A percentile compares a stretch with the other conserved stretches of the same genome.
phyloP scores from a whole-genome alignment of 768 basidiomycete species.

The Termitomyces sp. region DNA sequence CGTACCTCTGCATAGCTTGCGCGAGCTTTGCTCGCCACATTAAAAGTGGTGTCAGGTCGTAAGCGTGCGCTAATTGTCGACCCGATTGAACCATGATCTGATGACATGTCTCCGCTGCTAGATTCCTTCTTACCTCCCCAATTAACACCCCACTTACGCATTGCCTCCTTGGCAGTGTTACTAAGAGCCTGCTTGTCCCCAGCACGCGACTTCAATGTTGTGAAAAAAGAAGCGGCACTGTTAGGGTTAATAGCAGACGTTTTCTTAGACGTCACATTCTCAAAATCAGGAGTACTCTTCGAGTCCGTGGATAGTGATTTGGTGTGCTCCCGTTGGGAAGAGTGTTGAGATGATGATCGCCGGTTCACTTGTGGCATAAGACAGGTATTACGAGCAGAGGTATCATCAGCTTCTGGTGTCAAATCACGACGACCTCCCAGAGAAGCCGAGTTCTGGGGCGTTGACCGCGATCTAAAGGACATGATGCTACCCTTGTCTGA shows the following conservation, averaged over 20 bases:
- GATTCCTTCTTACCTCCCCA: constrained; percentile 67
- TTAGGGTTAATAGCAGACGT: constrained; percentile 29
- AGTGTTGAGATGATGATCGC: constrained; percentile 42
- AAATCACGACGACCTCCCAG: constrained; percentile 10
- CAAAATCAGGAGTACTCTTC: constrained; percentile 16
- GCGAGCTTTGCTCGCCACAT: constrained; percentile 33
- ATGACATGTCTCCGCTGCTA: constrained; percentile 32
- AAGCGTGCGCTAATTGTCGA: constrained; percentile 28
- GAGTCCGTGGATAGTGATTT: constrained; percentile 18
- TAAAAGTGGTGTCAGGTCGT: constrained; percentile 24
- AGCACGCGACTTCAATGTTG: constrained; percentile 71
- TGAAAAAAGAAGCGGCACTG: constrained; percentile 63
- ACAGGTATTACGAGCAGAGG: constrained; percentile 7
- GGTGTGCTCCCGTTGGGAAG: constrained; percentile 31
- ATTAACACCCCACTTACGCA: constrained; percentile 89
- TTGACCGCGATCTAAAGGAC: constrained; percentile 27
- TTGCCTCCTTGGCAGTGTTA: constrained; percentile 80
- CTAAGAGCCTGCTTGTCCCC: constrained; percentile 82
- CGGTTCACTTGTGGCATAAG: constrained; percentile 18
- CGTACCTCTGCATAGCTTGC: constrained; percentile 70
- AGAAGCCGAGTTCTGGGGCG: constrained; percentile 20
- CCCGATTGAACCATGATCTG: constrained; percentile 35
- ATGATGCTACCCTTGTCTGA: constrained; percentile 17
- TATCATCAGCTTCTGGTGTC: constrained; percentile 9
- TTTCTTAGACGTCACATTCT: constrained; percentile 28